phyloP scores from a whole-genome alignment of 2,329 filamentous ascomycete species.

The Venturiaceae sp. region DNA sequence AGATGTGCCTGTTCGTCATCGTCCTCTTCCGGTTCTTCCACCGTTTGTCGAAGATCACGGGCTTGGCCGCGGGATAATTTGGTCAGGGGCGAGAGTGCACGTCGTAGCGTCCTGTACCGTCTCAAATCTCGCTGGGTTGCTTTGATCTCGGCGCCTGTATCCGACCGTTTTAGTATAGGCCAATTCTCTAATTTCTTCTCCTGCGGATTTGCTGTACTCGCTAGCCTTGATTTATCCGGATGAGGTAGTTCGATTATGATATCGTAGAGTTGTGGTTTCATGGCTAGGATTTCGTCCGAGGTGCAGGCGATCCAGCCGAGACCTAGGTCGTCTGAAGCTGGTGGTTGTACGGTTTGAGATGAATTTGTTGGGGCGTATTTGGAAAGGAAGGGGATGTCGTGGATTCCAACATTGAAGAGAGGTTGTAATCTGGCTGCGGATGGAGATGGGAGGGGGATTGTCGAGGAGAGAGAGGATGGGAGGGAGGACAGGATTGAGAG shows the following conservation, averaged over 20 bases:
- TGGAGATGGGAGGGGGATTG: slow-evolving; percentile 53
- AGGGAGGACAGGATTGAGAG: slow-evolving; percentile 89
- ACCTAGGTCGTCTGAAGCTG: slow-evolving; percentile 33
- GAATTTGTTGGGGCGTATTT: not conserved
- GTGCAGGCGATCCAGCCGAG: slow-evolving; percentile 86
- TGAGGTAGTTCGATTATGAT: slow-evolving; percentile 72
- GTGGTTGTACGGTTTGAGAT: slow-evolving; percentile 19
- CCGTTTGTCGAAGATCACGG: slow-evolving; percentile 5
- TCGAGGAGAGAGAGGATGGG: slow-evolving; percentile 60
- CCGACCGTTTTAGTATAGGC: slow-evolving; percentile 61
- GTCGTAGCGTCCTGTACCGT: slow-evolving; percentile 61
- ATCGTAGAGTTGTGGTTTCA: slow-evolving; percentile 83
- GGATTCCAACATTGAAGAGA: slow-evolving; percentile 87
- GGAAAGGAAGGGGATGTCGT: slow-evolving; percentile 55
- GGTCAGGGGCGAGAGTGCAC: slow-evolving; percentile 39
- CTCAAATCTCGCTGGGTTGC: slow-evolving; percentile 86
- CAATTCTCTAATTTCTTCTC: slow-evolving; percentile 47
- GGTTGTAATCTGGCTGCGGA: slow-evolving; percentile 59
- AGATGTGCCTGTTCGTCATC: slow-evolving; percentile 13
- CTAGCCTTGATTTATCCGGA: not conserved
- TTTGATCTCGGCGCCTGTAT: slow-evolving; percentile 53
- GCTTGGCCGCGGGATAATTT: slow-evolving; percentile 10
- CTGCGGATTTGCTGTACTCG: slow-evolving; percentile 24
- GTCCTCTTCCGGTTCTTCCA: slow-evolving; percentile 9
- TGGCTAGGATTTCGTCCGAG: slow-evolving; percentile 82